Evolutionary conservation across 2,329 filamentous ascomycete species (phyloP), one percentile per base, ranked within the genome.

Genomic region (Curvularia sp.): DNA sequence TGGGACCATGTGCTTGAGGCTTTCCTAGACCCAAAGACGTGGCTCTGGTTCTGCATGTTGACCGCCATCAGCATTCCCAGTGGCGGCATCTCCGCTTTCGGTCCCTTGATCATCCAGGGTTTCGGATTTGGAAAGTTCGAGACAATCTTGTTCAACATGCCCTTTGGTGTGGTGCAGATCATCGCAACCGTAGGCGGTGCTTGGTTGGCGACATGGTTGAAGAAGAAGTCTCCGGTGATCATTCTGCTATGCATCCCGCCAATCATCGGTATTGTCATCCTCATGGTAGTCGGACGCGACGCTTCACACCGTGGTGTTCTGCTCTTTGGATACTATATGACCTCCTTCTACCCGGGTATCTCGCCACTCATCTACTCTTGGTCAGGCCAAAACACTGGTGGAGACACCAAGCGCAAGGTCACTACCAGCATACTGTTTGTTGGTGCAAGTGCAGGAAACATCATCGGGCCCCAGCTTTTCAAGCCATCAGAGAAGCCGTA

Each of bases 341-440:
- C 86, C 39, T 87, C 84, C 0, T 81, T 87, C 7, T 87, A 87
- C 50, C 84, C 85, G 0, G 86, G 82, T 5, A 86, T 86, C 58
- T 81, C 87, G 3, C 87, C 85, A 0, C 74, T 88, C 28, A 84
- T 88, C 39, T 87, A 86, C 62, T 83, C 84, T 0, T 87, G 85
- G 85, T 84, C 83, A 1, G 80, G 83, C 1, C 84, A 86, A 59
- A 88, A 89, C 62, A 88, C 88, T 0, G 88, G 84, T 0, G 88
- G 88, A 1, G 87, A 90, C 68, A 90, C 88, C 0, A 91, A 91
- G 75, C 85, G 86, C 61, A 90, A 89, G 68, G 83, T 84, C 9
- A 88, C 84, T 0, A 89, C 87, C 0, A 87, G 83, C 12, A 80
- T 89, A 6, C 78, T 90, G 1, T 88, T 90, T 66, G 82, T 90